phyloP scores from a whole-genome alignment of 345 rosid species.

The Populus davidiana region DNA sequence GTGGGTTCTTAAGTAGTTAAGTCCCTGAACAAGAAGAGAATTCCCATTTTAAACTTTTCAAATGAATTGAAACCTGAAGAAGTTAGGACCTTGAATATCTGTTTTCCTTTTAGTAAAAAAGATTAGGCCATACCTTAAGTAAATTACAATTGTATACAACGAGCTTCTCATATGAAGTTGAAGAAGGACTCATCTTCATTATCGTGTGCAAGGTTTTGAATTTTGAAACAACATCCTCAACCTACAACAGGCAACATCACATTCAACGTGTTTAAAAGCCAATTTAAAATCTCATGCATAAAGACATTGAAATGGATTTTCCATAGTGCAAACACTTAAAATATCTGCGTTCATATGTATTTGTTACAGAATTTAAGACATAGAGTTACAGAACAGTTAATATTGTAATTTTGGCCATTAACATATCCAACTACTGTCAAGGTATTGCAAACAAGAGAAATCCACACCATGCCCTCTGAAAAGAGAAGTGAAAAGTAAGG shows the following conservation, averaged over 20 bases:
- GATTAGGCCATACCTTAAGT: constrained; percentile 45
- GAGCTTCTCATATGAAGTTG: constrained; percentile 60
- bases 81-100: not conserved
- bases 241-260: constrained; percentile 38
- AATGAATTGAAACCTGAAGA: not conserved
- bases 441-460: not conserved
- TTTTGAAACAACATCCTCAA: constrained; percentile 53
- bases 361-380: not conserved
- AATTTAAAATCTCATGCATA: not conserved
- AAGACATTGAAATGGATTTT: not conserved
- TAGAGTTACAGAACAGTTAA: not conserved
- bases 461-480: not conserved
- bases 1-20: not conserved
- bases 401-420: not conserved
- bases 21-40: not conserved
- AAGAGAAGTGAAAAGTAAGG: not conserved
- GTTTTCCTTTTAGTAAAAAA: constrained; percentile 3
- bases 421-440: not conserved
- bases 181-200: constrained; percentile 53
- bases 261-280: not conserved
- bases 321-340: not conserved
- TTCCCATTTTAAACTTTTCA: not conserved
- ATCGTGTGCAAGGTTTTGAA: constrained; percentile 56
- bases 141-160: constrained; percentile 49
- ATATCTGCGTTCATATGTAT: not conserved